Base-by-base conservation (phyloP, 1,284 basidiomycete species). In the Fistulinella cinereoalba region DNA sequence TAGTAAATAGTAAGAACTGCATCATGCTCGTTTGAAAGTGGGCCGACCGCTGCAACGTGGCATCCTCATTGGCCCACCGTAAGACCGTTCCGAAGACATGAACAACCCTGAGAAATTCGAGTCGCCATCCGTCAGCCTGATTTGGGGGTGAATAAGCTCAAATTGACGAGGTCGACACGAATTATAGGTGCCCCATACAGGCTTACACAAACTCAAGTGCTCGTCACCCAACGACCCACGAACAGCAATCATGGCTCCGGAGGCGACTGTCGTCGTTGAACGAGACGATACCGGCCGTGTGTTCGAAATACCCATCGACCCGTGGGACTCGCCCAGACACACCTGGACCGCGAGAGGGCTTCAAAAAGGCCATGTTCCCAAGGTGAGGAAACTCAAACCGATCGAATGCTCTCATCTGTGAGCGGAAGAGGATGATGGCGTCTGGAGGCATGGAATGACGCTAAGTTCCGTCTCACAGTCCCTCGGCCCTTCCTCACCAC, bases 251-350 rank as follows among this genome's bases (percentile, higher is more conserved):
- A 53, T 47, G 45, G 16, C 9, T 3, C 31, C 15, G 16, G 42
- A 38, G n/a, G 13, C 16, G 16, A 3, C 21, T 2, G 19, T 55
- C n/a, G 44, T 62, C 9, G 32, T 55, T 15, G 60, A 62, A 29
- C 52, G 49, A 38, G 64, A 61, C 13, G 62, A 66, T 28, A 50
- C 48, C 0, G 61, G 60, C 21, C 60, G 62, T 6, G 34, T 65
- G 12, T 50, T 38, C 42, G 50, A 43, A 24, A 44, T 58, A 47
- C 50, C 61, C n/a, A 9, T 61, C 15, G 37, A 22, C 44, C 39
- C 36, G 33, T 21, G 37, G 44, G 40, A n/a, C 6, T 40, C 29
- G n/a, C n/a, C n/a, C n/a, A n/a, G n/a, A n/a, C n/a, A n/a, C n/a
- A n/a, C n/a, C n/a, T n/a, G n/a, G n/a, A n/a, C n/a, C n/a, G n/a